Conservation (phyloP, 2,329 filamentous ascomycete genomes). For the Talaromyces sp. region DNA sequence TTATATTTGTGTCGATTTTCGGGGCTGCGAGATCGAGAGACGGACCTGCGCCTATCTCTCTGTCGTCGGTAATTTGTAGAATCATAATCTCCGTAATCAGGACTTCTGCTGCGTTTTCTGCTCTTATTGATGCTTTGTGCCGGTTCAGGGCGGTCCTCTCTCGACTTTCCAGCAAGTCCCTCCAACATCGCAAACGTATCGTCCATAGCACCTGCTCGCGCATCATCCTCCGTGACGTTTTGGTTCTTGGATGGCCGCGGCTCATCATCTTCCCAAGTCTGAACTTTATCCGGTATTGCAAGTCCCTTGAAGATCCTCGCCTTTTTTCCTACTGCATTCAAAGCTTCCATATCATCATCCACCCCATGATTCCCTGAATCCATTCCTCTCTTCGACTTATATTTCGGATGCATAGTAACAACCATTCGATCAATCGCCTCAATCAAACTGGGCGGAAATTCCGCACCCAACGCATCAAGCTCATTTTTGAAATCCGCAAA, state of each 20-base stretch:
- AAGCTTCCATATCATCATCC: slow-evolving; percentile 41
- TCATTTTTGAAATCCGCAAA: slow-evolving; percentile 71
- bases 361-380: slow-evolving; percentile 38
- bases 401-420: slow-evolving; percentile 83
- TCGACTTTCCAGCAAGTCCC: slow-evolving; percentile 67
- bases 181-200: slow-evolving; percentile 93
- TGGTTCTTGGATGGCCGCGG: slow-evolving; percentile 27
- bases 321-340: slow-evolving; percentile 61
- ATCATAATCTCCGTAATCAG: slow-evolving; percentile 49
- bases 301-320: slow-evolving; percentile 87
- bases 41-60: slow-evolving; percentile 38
- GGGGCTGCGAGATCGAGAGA: slow-evolving; percentile 49
- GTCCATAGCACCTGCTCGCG: slow-evolving; percentile 68
- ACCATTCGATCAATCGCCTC: slow-evolving; percentile 90
- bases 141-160: slow-evolving; percentile 33
- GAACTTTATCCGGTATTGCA: slow-evolving; percentile 73
- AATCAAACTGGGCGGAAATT: slow-evolving; percentile 79
- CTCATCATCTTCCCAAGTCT: slow-evolving; percentile 51
- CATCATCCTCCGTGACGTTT: slow-evolving; percentile 32
- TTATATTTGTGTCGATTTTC: slow-evolving; percentile 40
- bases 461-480: slow-evolving; percentile 72
- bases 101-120: slow-evolving; percentile 55
- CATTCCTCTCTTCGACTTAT: slow-evolving; percentile 57
- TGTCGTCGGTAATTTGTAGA: slow-evolving; percentile 23
- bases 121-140: slow-evolving; percentile 35